Percentiles rank a stretch among this genome's conserved stretches.
Conservation (phyloP, 371 early-diverging fungal genomes). For the Dipsacomyces acuminosporus region DNA sequence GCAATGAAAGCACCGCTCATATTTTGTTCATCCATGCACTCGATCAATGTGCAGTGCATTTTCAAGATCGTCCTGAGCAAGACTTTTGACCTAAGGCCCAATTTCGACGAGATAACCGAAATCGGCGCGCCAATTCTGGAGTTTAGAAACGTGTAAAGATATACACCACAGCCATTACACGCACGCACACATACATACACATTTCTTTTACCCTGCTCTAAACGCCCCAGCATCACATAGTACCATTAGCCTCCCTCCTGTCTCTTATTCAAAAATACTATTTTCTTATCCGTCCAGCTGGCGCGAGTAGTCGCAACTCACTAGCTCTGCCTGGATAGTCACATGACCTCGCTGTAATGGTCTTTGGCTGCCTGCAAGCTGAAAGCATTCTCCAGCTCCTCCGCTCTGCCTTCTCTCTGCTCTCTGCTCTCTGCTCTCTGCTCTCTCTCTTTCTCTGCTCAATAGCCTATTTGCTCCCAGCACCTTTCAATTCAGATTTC, state of each 20-base stretch:
- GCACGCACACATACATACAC: too few species aligned
- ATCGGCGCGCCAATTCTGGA: conserved; percentile 80
- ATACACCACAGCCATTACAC: too few species aligned
- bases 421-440: not conserved
- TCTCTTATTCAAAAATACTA: too few species aligned
- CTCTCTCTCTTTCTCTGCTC: not conserved
- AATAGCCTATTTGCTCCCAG: not conserved
- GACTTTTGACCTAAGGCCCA: conserved; percentile 89
- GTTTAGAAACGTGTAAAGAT: conserved; percentile 9
- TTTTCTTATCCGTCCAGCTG: too few species aligned
- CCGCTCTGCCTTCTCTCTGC: not conserved
- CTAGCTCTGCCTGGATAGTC: too few species aligned
- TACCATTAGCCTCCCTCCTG: too few species aligned
- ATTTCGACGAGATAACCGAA: conserved; percentile 85
- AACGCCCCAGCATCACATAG: too few species aligned
- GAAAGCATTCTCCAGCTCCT: not conserved
- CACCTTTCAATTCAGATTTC: not conserved
- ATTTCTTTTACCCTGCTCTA: too few species aligned
- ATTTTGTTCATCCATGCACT: conserved; percentile 88
- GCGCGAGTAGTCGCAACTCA: too few species aligned
- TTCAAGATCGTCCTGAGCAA: conserved; percentile 94
- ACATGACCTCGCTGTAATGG: too few species aligned
- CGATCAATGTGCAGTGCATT: conserved; percentile 94
- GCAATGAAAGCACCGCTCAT: conserved; percentile 94
- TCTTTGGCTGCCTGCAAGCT: too few species aligned